Base-by-base conservation (phyloP, 2,329 filamentous ascomycete species). In the Penicillium sp. region DNA sequence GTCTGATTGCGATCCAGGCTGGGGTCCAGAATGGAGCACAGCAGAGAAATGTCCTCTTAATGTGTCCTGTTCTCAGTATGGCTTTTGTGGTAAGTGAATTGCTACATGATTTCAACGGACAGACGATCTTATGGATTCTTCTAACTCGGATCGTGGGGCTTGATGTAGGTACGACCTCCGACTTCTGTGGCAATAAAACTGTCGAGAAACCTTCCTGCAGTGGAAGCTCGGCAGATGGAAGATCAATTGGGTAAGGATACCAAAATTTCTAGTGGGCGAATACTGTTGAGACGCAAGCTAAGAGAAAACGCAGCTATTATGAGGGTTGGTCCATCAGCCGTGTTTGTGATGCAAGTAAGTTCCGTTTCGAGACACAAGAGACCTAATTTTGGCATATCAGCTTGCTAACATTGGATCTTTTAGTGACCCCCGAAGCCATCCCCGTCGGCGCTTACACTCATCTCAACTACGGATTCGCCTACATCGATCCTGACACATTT, bases 191-290 rank as follows among this genome's bases (percentile, higher is more conserved):
- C 1, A 44, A 27, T n/a, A 25, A 33, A 11, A 42, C 40, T 23
- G 5, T 20, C n/a, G 11, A 6, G 6, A 9, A 20, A 14, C 40
- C 40, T 23, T 42, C 40, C 11, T 42, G 40, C 20, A 9, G 6
- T 4, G 40, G 40, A 41, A 41, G 14, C n/a, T 20, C 37, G n/a
- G 37, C 42, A 2, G 23, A 9, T 42, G 46, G 56, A 47, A 58
- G 53, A 20, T 52, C 54, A 4, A 68, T 75, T 18, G 74, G 73
- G 1, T 76, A 75, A 25, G 23, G 3, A 25, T 25, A 25, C 23
- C 23, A 25, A 25, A 25, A 25, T 25, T 25, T 6, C 23, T 25
- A 25, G 23, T 25, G 6, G 23, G 23, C 23, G 23, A 25, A 25
- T 25, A 25, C 23, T 25, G 23, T 25, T 25, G 23, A 25, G 23